Evolutionary conservation across 2,329 filamentous ascomycete genomes (phyloP), one percentile per base, ranked within the genome.

Genomic region (Pezicula carpinea): DNA sequence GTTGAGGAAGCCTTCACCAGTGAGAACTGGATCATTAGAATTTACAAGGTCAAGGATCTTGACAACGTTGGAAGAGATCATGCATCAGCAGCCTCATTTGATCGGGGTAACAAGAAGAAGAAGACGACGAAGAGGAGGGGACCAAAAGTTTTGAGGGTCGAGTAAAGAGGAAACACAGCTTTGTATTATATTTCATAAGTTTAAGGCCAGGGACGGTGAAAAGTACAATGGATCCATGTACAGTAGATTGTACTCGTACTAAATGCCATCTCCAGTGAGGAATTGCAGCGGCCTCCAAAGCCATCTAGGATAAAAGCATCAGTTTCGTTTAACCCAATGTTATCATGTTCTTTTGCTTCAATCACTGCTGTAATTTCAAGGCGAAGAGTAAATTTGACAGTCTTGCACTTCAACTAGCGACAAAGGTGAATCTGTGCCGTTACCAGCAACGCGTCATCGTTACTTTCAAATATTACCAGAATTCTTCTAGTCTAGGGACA

Each of bases 1-100:
- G 71, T 99, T 39, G 93, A 99, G 66, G 93, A 99, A 72, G 93
- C 93, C 8, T 99, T 95, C 68, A 99, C 95, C 46, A 96, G 89
- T 63, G 93, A 99, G 76, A 99, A 99, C 79, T 99, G 93, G 93
- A 99, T 99, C 68, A 97, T 99, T 66, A 82, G 93, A 55, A 96
- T 99, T 64, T 99, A 96, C 79, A 99, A 99, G 79, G 93, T 99
- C 72, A 99, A 99, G 76, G 91, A 96, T 61, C 83, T 96, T 50
- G 93, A 99, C 73, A 97, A 97, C 67, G 76, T 99, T 56, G 92
- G 90, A 46, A 83, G 93, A 66, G 89, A 96, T 61, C 92, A 96
- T 65, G 80, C 80, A 69, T 69, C 78, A 0, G 82, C 73, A 2
- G 74, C 78, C 23, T 79, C 83, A 6, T 92, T 92, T 63, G 85